Conservation (phyloP, 768 basidiomycete species). For the Mycena belliarum region DNA sequence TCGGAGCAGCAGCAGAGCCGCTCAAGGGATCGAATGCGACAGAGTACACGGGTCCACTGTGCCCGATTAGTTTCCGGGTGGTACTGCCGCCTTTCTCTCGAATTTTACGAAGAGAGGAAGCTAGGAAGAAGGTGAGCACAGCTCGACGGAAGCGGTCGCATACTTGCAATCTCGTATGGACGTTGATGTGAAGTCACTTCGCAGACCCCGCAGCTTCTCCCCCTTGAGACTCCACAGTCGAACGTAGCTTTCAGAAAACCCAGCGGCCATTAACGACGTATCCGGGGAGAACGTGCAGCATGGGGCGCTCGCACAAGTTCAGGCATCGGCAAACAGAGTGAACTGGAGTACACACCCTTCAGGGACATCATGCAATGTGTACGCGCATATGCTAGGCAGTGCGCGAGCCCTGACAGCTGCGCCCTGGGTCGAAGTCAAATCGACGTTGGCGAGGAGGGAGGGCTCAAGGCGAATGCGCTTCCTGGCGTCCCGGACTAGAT, state of each 20-base stretch:
- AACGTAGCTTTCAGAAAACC: constrained; percentile 94
- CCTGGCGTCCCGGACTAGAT: constrained; percentile 82
- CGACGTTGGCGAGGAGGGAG: constrained; percentile 55
- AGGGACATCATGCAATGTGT: constrained; percentile 92
- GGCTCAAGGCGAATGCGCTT: constrained; percentile 93
- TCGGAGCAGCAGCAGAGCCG: constrained; percentile 84
- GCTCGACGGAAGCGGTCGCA: neutral
- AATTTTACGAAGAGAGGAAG: constrained; percentile 59
- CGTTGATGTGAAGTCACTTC: constrained; percentile 72
- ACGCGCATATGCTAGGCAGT: constrained; percentile 91
- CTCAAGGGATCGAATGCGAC: constrained; percentile 90
- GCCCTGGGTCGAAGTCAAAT: constrained; percentile 60
- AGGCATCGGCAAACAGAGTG: neutral
- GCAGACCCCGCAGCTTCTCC: constrained; percentile 76
- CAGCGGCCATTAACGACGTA: constrained; percentile 89
- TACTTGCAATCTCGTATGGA: constrained; percentile 70
- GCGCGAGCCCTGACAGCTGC: constrained; percentile 59
- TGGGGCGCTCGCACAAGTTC: constrained; percentile 56
- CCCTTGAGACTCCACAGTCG: constrained; percentile 94
- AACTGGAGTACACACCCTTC: constrained; percentile 69
- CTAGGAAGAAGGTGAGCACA: constrained; percentile 35
- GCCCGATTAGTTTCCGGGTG: constrained; percentile 94
- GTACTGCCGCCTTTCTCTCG: constrained; percentile 80
- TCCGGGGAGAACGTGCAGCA: constrained; percentile 90
- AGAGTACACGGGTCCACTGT: constrained; percentile 95